Evolutionary conservation across 805 yeast species (phyloP).

Genomic region (Cyberlindnera veronae): DNA sequence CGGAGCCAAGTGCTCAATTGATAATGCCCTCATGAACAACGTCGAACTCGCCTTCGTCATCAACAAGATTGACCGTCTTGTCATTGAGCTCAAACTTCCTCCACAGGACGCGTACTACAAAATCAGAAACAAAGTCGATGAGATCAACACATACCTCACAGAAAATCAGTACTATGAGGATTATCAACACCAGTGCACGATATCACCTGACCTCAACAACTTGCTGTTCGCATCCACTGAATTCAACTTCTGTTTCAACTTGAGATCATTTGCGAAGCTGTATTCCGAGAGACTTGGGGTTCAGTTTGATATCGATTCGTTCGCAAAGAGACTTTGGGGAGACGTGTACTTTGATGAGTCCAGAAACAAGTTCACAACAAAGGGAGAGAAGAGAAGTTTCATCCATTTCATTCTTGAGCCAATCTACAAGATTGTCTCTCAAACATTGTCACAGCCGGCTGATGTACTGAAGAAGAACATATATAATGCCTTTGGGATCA

Average conservation of each 20-base stretch:
- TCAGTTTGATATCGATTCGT: conserved; percentile 33
- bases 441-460: conserved; percentile 52
- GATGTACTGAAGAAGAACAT: conserved; percentile 41
- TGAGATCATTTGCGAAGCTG: conserved; percentile 57
- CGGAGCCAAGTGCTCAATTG: conserved; percentile 49
- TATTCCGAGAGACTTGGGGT: conserved; percentile 36
- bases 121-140: conserved; percentile 54
- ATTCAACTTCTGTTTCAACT: conserved; percentile 60
- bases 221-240: conserved; percentile 72
- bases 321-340: conserved; percentile 74
- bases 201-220: conserved; percentile 63
- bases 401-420: conserved; percentile 77
- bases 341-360: conserved; percentile 48
- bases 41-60: conserved; percentile 57
- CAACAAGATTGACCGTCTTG: conserved; percentile 83
- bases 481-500: conserved; percentile 45
- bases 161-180: conserved; percentile 29
- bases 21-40: conserved; percentile 47
- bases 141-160: conserved; percentile 53
- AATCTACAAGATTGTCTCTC: conserved; percentile 67
- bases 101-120: conserved; percentile 72
- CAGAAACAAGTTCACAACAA: conserved; percentile 41
- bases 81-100: conserved; percentile 74
- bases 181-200: conserved; percentile 25
- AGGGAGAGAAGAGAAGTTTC: conserved; percentile 25